Evolutionary conservation across 75 land plant genomes (phyloP).

Genomic region (Selaginella tamariscina): DNA sequence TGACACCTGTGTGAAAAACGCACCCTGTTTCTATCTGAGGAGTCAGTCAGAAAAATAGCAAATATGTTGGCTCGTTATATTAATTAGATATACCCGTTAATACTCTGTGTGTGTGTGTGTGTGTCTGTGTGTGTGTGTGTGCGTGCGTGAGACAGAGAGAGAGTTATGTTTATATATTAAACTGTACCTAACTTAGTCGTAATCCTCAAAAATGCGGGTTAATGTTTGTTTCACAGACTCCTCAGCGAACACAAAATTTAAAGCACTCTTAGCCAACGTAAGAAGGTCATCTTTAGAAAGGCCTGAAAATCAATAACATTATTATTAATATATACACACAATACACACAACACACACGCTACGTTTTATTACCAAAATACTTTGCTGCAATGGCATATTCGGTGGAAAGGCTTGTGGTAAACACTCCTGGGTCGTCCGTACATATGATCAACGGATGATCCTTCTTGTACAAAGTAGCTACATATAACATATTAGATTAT

Average conservation of each 20-base stretch:
- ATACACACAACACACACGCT: background rate
- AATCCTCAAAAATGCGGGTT: background rate
- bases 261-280: background rate
- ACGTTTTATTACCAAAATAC: constrained; percentile 42
- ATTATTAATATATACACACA: too few species aligned
- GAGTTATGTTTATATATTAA: too few species aligned
- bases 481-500: background rate
- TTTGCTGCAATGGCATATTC: constrained; percentile 63
- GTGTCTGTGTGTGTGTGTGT: too few species aligned
- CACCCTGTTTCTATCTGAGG: background rate
- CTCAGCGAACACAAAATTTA: background rate
- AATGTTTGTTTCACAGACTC: background rate
- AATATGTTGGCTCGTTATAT: background rate
- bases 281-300: background rate
- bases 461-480: constrained; percentile 59
- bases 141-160: too few species aligned
- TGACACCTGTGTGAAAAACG: background rate
- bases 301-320: background rate
- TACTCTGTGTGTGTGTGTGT: too few species aligned
- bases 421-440: constrained; percentile 86
- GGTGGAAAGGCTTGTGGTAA: constrained; percentile 57
- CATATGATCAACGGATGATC: constrained; percentile 74
- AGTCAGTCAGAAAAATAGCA: background rate
- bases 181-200: too few species aligned
- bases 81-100: background rate